Conservation (phyloP, 2,329 filamentous ascomycete genomes). For the Neonectria punicea region DNA sequence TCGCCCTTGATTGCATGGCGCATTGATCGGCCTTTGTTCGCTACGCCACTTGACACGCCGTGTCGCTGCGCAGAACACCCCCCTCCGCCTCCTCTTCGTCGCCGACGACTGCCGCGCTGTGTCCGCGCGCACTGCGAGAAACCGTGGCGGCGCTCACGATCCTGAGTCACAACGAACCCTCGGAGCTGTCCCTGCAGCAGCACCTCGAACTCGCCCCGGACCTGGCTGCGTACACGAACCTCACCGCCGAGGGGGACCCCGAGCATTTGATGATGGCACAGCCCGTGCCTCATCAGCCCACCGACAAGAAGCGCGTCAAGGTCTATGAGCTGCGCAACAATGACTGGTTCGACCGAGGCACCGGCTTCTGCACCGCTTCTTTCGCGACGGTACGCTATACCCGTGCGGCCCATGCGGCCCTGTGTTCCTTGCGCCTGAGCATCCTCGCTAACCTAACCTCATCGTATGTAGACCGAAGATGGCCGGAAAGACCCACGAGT, state of each 20-base stretch:
- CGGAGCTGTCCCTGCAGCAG: constrained; percentile 69
- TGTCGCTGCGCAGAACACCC: constrained; percentile 33
- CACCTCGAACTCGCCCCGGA: constrained; percentile 67
- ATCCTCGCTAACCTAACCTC: constrained; percentile 41
- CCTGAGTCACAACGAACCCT: constrained; percentile 61
- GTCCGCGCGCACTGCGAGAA: constrained; percentile 48
- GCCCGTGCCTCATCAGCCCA: constrained; percentile 74
- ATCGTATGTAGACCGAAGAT: constrained; percentile 60
- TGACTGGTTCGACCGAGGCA: constrained; percentile 99
- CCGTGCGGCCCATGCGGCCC: constrained; percentile 16
- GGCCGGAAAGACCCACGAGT: constrained; percentile 85
- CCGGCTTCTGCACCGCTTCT: constrained; percentile 89
- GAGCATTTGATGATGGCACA: constrained; percentile 78
- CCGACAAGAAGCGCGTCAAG: constrained; percentile 86
- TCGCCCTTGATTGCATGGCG: constrained; percentile 46
- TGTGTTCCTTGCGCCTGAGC: constrained; percentile 23
- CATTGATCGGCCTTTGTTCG: constrained; percentile 43
- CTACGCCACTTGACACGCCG: constrained; percentile 30
- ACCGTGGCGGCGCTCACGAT: constrained; percentile 68
- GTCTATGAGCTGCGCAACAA: constrained; percentile 98
- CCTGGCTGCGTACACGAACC: constrained; percentile 61
- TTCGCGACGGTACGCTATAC: constrained; percentile 72
- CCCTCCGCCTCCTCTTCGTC: constrained; percentile 21
- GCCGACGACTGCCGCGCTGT: constrained; percentile 38
- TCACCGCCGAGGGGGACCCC: constrained; percentile 63